phyloP scores from a whole-genome alignment of 371 early-diverging fungal species.

The Parasitella parasitica region DNA sequence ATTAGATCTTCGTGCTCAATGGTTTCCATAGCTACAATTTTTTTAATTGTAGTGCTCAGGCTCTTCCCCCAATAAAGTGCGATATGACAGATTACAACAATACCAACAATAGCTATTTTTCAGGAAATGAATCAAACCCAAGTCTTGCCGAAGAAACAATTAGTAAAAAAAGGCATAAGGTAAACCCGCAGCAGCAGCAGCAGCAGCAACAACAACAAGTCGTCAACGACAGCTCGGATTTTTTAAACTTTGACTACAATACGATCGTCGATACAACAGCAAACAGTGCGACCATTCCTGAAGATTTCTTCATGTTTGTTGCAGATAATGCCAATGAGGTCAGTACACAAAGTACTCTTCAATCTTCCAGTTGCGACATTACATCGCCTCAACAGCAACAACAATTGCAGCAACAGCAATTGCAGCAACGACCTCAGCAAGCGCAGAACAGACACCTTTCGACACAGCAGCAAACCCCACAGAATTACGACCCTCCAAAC shows the following conservation, averaged over 20 bases:
- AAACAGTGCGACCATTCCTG: conserved; percentile 2
- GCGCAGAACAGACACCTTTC: background rate
- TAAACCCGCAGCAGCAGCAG: background rate
- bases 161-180: conserved; percentile 3
- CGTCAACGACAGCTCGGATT: conserved; percentile 1
- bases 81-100: background rate
- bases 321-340: background rate
- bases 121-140: background rate
- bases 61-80: no score
- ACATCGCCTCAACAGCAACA: background rate
- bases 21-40: no score
- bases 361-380: background rate
- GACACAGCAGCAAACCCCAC: background rate
- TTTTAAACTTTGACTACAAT: conserved; percentile 20
- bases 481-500: conserved; percentile 21
- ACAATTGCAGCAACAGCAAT: background rate
- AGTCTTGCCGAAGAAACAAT: background rate
- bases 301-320: conserved; percentile 27
- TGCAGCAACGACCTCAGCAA: background rate
- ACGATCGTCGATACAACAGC: background rate
- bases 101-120: background rate
- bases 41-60: no score
- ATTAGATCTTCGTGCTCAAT: no score
- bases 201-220: background rate
- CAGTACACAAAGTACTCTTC: background rate